phyloP scores from a whole-genome alignment of 1,284 basidiomycete genomes.

The Cutaneotrichosporon sp. region DNA sequence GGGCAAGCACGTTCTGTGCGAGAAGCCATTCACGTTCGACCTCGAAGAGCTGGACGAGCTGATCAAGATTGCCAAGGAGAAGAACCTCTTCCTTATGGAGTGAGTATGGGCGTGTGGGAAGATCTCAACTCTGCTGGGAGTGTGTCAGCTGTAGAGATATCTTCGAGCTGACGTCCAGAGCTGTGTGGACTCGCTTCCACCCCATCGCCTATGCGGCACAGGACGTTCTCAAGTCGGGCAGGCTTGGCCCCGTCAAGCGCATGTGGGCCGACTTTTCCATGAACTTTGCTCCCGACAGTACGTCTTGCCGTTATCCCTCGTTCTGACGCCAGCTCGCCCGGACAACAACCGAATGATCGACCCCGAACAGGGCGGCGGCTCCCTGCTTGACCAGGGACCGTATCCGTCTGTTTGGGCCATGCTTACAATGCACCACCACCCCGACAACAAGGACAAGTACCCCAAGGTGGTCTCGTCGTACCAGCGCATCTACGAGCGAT shows the following conservation, averaged over 20 bases:
- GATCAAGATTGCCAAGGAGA: conserved; percentile 65
- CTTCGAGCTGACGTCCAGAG: conserved; percentile 26
- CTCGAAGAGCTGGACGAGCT: conserved; percentile 56
- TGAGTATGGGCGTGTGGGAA: conserved; percentile 57
- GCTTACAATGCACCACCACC: conserved; percentile 71
- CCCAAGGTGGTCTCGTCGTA: conserved; percentile 51
- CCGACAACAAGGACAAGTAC: conserved; percentile 55
- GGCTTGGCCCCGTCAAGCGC: conserved; percentile 45
- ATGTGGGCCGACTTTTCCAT: conserved; percentile 66
- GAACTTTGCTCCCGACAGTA: conserved; percentile 67
- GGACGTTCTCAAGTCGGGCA: conserved; percentile 40
- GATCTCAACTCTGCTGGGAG: no score
- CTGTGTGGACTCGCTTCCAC: conserved; percentile 49
- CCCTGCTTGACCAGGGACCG: conserved; percentile 74
- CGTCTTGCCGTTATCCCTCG: no score
- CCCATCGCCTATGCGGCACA: conserved; percentile 47
- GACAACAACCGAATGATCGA: conserved; percentile 66
- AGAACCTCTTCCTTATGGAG: conserved; percentile 82
- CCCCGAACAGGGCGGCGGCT: conserved; percentile 76
- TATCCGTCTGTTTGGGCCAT: conserved; percentile 81
- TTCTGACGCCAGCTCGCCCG: conserved; percentile 19
- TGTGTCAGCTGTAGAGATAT: no score
- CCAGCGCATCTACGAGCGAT: conserved; percentile 57
- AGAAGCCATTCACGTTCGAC: conserved; percentile 60
- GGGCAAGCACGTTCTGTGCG: conserved; percentile 80